phyloP scores from a whole-genome alignment of 2,329 filamentous ascomycete genomes.

The Sporothrix mexicana region DNA sequence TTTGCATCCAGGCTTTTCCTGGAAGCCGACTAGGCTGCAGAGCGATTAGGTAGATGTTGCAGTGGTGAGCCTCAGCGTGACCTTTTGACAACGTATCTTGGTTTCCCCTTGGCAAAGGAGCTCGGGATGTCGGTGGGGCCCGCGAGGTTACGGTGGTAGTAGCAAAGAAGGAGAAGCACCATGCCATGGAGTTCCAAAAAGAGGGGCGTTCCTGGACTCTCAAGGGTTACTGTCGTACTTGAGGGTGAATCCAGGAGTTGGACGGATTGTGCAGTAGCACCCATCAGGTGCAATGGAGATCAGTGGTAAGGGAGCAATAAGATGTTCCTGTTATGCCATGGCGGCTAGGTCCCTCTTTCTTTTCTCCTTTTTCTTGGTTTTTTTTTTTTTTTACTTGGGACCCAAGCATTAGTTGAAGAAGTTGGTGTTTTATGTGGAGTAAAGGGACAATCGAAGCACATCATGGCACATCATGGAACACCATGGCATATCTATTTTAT shows the following conservation, averaged over 20 bases:
- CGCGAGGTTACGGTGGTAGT: not conserved
- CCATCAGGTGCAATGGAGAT: not conserved
- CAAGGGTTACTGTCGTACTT: not conserved
- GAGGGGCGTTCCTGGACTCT: not conserved
- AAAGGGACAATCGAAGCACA: not conserved
- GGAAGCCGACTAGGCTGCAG: too few relatives aligned
- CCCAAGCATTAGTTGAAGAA: not conserved
- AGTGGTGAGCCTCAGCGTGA: not conserved
- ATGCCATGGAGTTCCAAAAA: not conserved
- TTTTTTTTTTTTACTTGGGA: not conserved
- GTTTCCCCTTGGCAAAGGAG: slow-evolving; percentile 14
- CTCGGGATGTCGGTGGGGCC: slow-evolving; percentile 20
- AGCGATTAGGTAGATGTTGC: too few relatives aligned
- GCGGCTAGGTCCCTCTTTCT: not conserved
- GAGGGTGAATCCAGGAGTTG: not conserved
- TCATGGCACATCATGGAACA: not conserved
- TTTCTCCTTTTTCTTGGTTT: too few relatives aligned
- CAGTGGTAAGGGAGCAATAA: slow-evolving; percentile 7
- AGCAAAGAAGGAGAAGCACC: not conserved
- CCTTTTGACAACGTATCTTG: slow-evolving; percentile 16
- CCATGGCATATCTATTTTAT: not conserved
- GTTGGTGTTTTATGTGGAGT: not conserved
- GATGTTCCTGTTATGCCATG: slow-evolving; percentile 11
- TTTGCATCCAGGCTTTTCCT: not conserved
- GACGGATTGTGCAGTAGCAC: slow-evolving; percentile 6